These are phyloP conservation scores for Craterostigma plantagineum DNA, from an alignment of 257 asterid genomes.

Conservation along the genomic window DNA sequence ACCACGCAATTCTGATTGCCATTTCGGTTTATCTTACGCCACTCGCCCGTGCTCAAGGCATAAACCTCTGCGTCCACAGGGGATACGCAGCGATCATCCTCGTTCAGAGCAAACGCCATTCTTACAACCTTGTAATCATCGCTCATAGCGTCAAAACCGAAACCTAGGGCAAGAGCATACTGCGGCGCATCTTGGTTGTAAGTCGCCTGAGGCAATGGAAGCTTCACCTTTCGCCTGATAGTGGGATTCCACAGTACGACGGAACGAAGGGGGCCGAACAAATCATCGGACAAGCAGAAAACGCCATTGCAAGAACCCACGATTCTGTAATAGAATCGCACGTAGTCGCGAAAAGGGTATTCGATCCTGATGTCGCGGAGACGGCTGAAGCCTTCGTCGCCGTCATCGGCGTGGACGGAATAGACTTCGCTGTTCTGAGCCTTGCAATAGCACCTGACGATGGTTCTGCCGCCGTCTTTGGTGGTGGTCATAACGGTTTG, in stretches of 20 bases:
- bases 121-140: slow-evolving; percentile 22
- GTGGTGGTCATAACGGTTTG: slow-evolving; percentile 1
- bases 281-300: slow-evolving; percentile 18
- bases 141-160: slow-evolving; percentile 13
- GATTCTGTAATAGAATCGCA: slow-evolving; percentile 13
- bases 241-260: slow-evolving; percentile 21
- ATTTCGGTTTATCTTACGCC: slow-evolving; percentile 13
- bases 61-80: slow-evolving; percentile 20
- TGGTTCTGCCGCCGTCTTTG: background rate
- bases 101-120: slow-evolving; percentile 7
- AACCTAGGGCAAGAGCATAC: slow-evolving; percentile 12
- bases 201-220: slow-evolving; percentile 10
- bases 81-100: slow-evolving; percentile 6
- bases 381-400: background rate
- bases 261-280: slow-evolving; percentile 8
- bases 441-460: slow-evolving; percentile 8
- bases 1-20: slow-evolving; percentile 8
- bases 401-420: slow-evolving; percentile 4
- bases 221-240: slow-evolving; percentile 10
- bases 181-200: background rate
- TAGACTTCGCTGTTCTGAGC: slow-evolving; percentile 8
- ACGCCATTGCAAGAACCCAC: slow-evolving; percentile 24
- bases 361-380: slow-evolving; percentile 8
- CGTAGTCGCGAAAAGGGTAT: slow-evolving; percentile 9
- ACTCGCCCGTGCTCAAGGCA: slow-evolving; percentile 7